phyloP scores from a whole-genome alignment of 345 rosid genomes.

The Jatropha curcas region DNA sequence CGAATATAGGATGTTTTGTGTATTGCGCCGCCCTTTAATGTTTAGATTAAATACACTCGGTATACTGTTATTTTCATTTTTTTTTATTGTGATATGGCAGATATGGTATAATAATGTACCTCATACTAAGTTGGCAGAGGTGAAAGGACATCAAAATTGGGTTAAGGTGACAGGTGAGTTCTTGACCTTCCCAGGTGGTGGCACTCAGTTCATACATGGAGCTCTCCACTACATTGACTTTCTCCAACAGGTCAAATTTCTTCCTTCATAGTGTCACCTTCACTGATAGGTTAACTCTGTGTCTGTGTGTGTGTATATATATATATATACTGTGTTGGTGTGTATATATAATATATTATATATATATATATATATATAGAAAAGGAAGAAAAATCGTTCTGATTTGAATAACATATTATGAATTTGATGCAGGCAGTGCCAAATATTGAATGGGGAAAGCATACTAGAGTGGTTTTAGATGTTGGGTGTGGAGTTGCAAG shows the following conservation, averaged over 20 bases:
- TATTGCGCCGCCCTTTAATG: too few relatives aligned
- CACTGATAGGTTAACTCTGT: too few relatives aligned
- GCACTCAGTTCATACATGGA: constrained; percentile 95
- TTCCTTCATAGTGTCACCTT: too few relatives aligned
- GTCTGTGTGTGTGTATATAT: too few relatives aligned
- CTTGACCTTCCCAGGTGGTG: constrained; percentile 94
- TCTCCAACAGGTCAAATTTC: constrained; percentile 53
- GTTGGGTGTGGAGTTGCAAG: constrained; percentile 99
- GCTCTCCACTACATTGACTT: constrained; percentile 86
- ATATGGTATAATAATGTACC: constrained; percentile 98
- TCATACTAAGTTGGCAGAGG: constrained; percentile 64
- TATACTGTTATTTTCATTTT: too few relatives aligned
- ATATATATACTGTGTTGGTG: too few relatives aligned
- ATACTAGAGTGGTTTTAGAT: constrained; percentile 67
- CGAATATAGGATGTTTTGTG: too few relatives aligned
- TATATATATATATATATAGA: too few relatives aligned
- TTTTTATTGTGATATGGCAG: constrained; percentile 36
- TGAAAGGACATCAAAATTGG: constrained; percentile 98
- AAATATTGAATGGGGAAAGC: constrained; percentile 79
- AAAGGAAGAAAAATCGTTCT: too few relatives aligned
- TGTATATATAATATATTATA: too few relatives aligned
- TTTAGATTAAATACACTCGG: too few relatives aligned
- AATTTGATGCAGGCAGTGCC: constrained; percentile 58
- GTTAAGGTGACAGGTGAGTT: constrained; percentile 89
- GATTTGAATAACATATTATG: too few relatives aligned